Percentiles rank a stretch among this genome's conserved stretches.
Conservation (phyloP, 768 basidiomycete genomes). For the Tephrocybe rancida region DNA sequence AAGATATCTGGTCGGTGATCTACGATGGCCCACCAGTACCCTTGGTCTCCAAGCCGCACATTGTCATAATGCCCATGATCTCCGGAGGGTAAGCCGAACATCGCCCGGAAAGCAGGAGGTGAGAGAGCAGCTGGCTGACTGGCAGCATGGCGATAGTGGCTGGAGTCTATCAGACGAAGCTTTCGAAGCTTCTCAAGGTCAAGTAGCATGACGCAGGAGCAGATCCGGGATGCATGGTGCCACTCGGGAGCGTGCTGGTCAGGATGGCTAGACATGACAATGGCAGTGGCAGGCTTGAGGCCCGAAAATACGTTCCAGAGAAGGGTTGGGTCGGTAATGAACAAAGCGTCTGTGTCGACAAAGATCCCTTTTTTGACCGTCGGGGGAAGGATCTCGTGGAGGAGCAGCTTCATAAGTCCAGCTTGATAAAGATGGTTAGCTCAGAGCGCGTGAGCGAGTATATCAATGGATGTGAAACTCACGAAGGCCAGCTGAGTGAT, state of each 20-base stretch:
- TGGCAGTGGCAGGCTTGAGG: conserved; percentile 34
- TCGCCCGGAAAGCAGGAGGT: conserved; percentile 43
- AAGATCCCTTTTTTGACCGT: conserved; percentile 47
- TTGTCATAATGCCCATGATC: conserved; percentile 40
- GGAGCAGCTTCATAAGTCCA: conserved; percentile 55
- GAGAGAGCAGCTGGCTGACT: conserved; percentile 34
- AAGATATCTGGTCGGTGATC: conserved; percentile 41
- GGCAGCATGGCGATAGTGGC: conserved; percentile 32
- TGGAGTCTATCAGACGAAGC: conserved; percentile 50
- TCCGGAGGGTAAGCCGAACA: conserved; percentile 41
- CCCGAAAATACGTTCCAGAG: conserved; percentile 44
- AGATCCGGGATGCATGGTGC: conserved; percentile 48
- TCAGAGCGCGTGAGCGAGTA: no score
- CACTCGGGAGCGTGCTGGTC: conserved; percentile 41
- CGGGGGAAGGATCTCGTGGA: conserved; percentile 50
- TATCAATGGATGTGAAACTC: conserved; percentile 16
- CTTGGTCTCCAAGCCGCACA: conserved; percentile 53
- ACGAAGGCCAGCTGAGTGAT: conserved; percentile 52
- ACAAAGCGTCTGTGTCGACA: conserved; percentile 54
- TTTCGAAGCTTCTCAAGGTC: conserved; percentile 45
- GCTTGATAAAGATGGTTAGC: conserved; percentile 26
- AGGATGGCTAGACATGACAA: conserved; percentile 48
- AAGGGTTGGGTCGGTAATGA: conserved; percentile 47
- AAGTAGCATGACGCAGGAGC: conserved; percentile 56
- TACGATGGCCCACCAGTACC: conserved; percentile 59